A percentile compares a stretch with the other conserved stretches of the same genome.
Conservation (phyloP, 192 early-diverging fungal genomes). For the Chytriomyces sp. region DNA sequence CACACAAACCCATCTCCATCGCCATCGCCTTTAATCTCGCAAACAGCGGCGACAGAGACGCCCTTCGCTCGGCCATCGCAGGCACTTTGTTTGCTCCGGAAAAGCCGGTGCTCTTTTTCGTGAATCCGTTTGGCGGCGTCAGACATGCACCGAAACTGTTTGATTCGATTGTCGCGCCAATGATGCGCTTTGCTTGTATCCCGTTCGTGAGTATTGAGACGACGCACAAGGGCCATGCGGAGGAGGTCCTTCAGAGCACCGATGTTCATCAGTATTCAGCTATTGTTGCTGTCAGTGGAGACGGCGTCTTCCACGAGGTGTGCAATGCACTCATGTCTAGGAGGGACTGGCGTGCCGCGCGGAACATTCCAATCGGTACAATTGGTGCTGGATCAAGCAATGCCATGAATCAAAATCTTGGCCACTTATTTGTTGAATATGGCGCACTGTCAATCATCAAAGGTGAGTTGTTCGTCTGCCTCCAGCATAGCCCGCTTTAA, state of each 20-base stretch:
- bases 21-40: neutral
- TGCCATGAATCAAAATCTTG: constrained; percentile 53
- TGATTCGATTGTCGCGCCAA: constrained; percentile 57
- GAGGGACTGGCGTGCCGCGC: constrained; percentile 63
- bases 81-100: neutral
- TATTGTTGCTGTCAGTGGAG: constrained; percentile 73
- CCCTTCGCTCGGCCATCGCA: neutral
- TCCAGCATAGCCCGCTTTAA: neutral
- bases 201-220: constrained; percentile 37
- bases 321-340: constrained; percentile 80
- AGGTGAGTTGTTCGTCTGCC: constrained; percentile 7
- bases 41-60: neutral
- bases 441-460: constrained; percentile 51
- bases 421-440: constrained; percentile 39
- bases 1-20: neutral
- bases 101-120: constrained; percentile 54
- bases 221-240: constrained; percentile 18
- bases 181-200: constrained; percentile 68
- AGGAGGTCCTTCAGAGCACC: constrained; percentile 2
- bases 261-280: constrained; percentile 62
- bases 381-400: constrained; percentile 59
- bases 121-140: constrained; percentile 79
- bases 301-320: constrained; percentile 82
- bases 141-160: constrained; percentile 67
- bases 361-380: constrained; percentile 64